Evolutionary conservation across 2,329 filamentous ascomycete species (phyloP), one percentile per base, ranked within the genome.

Genomic region (Neophaeococcomyces mojaviensis): DNA sequence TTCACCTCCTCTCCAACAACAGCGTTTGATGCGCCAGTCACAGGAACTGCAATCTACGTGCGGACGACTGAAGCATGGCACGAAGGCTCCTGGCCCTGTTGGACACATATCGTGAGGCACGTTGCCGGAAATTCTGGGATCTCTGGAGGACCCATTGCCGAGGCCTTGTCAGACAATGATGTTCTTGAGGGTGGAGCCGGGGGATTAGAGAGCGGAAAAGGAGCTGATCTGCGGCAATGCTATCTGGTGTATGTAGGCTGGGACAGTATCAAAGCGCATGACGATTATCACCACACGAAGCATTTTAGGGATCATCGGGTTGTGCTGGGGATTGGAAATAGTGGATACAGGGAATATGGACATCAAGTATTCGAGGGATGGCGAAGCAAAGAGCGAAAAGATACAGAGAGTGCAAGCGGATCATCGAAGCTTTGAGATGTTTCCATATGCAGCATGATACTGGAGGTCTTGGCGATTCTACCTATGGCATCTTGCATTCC

Each of bases 231-330:
- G 15, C 59, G 57, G 8, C 44, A 55, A 20, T 58, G 55, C 20
- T 65, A 61, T 52, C 48, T 64, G 6, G 63, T 63, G 16, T 61
- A 59, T 45, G 62, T 65, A 7, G 61, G 60, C n/a, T 64, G 61
- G 64, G 56, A 62, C 47, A 61, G 52, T 40, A 53, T 63, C 4
- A 55, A 60, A 35, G 41, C 60, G 19, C 63, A 66, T 47, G 58
- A 65, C 32, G 55, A 50, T 15, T 66, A 66, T 48, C 64, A 66
- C 45, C 53, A 59, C 41, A 64, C 59, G 2, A 53, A 59, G 42
- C 58, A 65, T 39, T 66, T 65, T 42, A 46, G 32, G 12, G 52
- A 57, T 20, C 55, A 59, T 34, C 48, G 51, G 24, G 47, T 62
- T 7, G 58, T 66, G 15, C 49, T 64, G 39, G 46, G 45, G 18